These are phyloP conservation scores for Glycyrrhiza uralensis DNA, from an alignment of 306 rosid genomes.

Conservation along the genomic window DNA sequence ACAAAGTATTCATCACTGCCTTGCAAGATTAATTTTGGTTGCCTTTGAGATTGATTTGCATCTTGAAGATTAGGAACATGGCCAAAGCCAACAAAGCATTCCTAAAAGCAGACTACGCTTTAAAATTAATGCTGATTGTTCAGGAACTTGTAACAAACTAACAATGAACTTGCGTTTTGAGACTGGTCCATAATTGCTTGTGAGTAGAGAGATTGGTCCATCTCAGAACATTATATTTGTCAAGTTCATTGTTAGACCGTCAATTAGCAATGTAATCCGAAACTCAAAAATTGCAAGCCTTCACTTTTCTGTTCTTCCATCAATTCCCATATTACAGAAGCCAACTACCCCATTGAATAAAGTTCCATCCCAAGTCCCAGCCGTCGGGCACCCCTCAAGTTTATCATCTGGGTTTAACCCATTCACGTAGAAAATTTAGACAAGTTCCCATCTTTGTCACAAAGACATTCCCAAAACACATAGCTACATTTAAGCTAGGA, in stretches of 20 bases:
- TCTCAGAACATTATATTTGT: slow-evolving; percentile 12
- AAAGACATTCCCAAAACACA: neutral
- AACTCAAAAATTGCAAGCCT: neutral
- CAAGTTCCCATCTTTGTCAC: neutral
- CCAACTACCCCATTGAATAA: slow-evolving; percentile 16
- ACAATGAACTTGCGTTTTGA: too few relatives aligned
- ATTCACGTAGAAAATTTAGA: neutral
- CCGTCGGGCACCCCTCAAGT: neutral
- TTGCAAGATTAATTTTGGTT: neutral
- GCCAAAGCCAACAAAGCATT: neutral
- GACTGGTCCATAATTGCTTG: too few relatives aligned
- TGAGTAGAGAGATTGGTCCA: too few relatives aligned
- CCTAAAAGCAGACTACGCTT: neutral
- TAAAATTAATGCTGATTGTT: neutral
- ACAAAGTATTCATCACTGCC: neutral
- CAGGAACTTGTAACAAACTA: neutral
- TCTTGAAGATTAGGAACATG: neutral
- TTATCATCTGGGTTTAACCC: slow-evolving; percentile 1
- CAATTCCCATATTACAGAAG: neutral
- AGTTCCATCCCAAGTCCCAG: slow-evolving; percentile 2
- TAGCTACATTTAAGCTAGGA: neutral
- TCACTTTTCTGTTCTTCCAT: neutral
- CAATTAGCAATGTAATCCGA: slow-evolving; percentile 4
- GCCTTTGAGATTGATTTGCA: slow-evolving; percentile 10
- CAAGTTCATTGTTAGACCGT: neutral